A percentile compares a stretch with the other conserved stretches of the same genome.
phyloP scores from a whole-genome alignment of 1,284 basidiomycete species.

The Tylopilus orsonianus region DNA sequence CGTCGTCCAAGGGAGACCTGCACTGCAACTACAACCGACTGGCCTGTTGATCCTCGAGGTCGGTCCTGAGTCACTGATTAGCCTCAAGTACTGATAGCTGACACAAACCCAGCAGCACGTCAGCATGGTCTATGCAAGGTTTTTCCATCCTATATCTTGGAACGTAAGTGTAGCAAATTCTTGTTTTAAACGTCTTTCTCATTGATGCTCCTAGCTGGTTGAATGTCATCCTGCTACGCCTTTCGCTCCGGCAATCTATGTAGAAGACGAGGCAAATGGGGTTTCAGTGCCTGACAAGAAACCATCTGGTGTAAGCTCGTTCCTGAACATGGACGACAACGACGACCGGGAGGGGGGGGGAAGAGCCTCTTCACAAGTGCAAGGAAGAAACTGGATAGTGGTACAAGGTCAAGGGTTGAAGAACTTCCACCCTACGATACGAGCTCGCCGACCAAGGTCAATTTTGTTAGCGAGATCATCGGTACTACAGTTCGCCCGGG shows the following conservation, averaged over 20 bases:
- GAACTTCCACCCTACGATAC: slow-evolving; percentile 25
- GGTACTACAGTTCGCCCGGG: no score
- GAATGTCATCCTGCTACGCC: slow-evolving; percentile 19
- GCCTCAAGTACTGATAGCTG: background rate
- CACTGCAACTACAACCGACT: background rate
- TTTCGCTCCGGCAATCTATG: slow-evolving; percentile 19
- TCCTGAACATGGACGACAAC: slow-evolving; percentile 15
- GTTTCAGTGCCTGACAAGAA: background rate
- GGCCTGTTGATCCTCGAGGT: slow-evolving; percentile 16
- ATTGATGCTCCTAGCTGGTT: slow-evolving; percentile 7
- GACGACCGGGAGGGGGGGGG: background rate
- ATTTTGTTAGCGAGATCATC: no score
- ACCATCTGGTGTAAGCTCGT: slow-evolving; percentile 16
- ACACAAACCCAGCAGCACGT: slow-evolving; percentile 14
- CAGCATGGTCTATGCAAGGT: slow-evolving; percentile 24
- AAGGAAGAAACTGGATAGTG: background rate
- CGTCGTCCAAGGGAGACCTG: background rate
- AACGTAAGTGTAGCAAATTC: slow-evolving; percentile 11
- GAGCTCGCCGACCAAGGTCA: background rate
- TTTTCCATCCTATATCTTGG: slow-evolving; percentile 26
- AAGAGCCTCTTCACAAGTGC: background rate
- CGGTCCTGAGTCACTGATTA: background rate
- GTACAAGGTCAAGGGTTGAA: no score
- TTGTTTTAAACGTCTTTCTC: background rate
- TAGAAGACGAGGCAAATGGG: slow-evolving; percentile 21